Percentiles rank a stretch among this genome's conserved stretches.
These are phyloP conservation scores for Phanerochaete carnosa DNA, from an alignment of 768 basidiomycete species.

Conservation along the genomic window DNA sequence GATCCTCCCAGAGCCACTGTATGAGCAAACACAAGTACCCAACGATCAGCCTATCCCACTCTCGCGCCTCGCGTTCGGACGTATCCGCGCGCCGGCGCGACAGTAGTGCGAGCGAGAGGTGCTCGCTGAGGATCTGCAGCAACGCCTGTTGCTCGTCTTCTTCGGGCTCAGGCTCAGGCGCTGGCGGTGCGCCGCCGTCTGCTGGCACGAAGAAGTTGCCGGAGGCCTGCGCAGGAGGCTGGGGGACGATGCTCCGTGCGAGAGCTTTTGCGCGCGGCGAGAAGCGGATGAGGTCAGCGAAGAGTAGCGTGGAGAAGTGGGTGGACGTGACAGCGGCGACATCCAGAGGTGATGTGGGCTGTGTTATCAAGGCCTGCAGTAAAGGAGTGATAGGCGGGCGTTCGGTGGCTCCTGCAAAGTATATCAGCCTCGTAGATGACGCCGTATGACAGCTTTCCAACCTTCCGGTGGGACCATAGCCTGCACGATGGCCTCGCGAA, in stretches of 20 bases:
- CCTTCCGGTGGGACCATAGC: slow-evolving; percentile 68
- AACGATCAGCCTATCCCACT: slow-evolving; percentile 89
- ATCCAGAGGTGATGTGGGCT: slow-evolving; percentile 61
- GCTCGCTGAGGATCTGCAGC: slow-evolving; percentile 84
- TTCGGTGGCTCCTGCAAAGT: slow-evolving; percentile 26
- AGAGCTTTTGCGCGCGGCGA: slow-evolving; percentile 61
- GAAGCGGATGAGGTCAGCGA: slow-evolving; percentile 72
- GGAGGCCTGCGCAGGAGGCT: slow-evolving; percentile 28
- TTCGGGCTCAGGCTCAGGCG: slow-evolving; percentile 38
- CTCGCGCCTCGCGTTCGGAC: slow-evolving; percentile 69
- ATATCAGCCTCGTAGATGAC: neutral
- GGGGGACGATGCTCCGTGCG: slow-evolving; percentile 63
- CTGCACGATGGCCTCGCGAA: slow-evolving; percentile 64
- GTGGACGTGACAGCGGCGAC: slow-evolving; percentile 56
- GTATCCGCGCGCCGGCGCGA: slow-evolving; percentile 66
- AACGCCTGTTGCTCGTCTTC: slow-evolving; percentile 71
- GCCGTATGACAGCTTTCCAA: slow-evolving; percentile 22
- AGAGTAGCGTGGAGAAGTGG: slow-evolving; percentile 74
- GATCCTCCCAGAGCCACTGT: slow-evolving; percentile 98
- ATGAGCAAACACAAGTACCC: slow-evolving; percentile 80
- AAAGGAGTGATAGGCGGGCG: slow-evolving; percentile 59
- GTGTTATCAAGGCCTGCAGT: slow-evolving; percentile 60
- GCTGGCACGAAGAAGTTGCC: slow-evolving; percentile 75
- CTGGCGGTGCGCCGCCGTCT: slow-evolving; percentile 34
- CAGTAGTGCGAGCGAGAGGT: slow-evolving; percentile 82